phyloP scores from a whole-genome alignment of 345 rosid genomes.

The Xanthoceras sorbifolium region DNA sequence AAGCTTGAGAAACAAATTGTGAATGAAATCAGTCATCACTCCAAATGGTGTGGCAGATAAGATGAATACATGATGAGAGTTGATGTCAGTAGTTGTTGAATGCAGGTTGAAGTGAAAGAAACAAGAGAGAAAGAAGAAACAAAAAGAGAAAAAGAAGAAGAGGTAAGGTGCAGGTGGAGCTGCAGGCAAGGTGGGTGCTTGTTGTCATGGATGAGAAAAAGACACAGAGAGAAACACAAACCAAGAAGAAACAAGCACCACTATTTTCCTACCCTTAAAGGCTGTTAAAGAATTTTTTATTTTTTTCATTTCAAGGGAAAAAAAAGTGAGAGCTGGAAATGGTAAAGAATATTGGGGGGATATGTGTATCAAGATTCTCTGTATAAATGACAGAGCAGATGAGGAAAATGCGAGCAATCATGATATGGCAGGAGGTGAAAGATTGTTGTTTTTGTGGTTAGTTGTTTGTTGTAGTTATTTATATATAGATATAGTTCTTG shows the following conservation, averaged over 20 bases:
- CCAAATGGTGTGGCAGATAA: background rate
- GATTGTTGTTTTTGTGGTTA: background rate
- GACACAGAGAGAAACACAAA: slow-evolving; percentile 47
- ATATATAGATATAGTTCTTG: slow-evolving; percentile 15
- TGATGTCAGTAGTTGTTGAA: slow-evolving; percentile 11
- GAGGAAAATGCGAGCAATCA: slow-evolving; percentile 18
- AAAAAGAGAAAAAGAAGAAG: slow-evolving; percentile 15
- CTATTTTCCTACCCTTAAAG: slow-evolving; percentile 44
- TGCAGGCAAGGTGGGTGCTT: slow-evolving; percentile 61
- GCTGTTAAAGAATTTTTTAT: slow-evolving; percentile 14
- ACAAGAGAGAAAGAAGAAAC: slow-evolving; percentile 35
- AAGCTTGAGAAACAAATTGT: background rate
- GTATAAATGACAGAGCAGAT: background rate
- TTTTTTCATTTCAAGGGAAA: background rate
- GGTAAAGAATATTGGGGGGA: slow-evolving; percentile 11
- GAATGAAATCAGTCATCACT: background rate
- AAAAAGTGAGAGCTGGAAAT: slow-evolving; percentile 4
- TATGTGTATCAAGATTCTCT: slow-evolving; percentile 16
- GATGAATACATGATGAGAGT: background rate
- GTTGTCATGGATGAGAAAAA: slow-evolving; percentile 67
- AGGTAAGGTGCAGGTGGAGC: slow-evolving; percentile 28
- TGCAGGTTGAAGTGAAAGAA: slow-evolving; percentile 42
- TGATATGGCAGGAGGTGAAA: slow-evolving; percentile 19
- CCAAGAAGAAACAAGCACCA: slow-evolving; percentile 42
- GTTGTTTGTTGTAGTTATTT: slow-evolving; percentile 14